Evolutionary conservation across 768 basidiomycete species (phyloP).

Genomic region (Tylopilus subfusipes): DNA sequence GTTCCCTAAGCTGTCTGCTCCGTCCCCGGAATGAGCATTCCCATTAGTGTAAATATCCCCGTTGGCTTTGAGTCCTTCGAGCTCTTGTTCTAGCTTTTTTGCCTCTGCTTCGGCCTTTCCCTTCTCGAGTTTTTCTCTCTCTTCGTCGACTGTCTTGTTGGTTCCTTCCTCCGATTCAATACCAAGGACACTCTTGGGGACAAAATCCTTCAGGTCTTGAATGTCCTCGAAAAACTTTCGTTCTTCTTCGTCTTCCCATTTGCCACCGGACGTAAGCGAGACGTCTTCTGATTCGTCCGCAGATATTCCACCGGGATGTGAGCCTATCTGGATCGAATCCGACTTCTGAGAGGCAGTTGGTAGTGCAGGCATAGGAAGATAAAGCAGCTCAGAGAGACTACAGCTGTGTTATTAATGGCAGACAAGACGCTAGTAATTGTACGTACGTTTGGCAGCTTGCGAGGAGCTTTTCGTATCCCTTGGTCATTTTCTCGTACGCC

Average conservation of each 20-base stretch:
- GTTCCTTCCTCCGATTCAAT: conserved; percentile 41
- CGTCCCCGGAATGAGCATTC: conserved; percentile 2
- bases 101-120: conserved; percentile 63
- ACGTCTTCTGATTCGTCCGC: conserved; percentile 59
- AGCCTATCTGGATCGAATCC: conserved; percentile 76
- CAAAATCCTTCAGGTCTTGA: conserved; percentile 86
- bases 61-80: conserved; percentile 55
- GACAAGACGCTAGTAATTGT: neutral
- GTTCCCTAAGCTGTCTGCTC: conserved; percentile 21
- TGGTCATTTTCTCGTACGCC: conserved; percentile 98
- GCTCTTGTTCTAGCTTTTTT: conserved; percentile 72
- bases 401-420: conserved; percentile 7
- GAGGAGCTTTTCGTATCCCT: conserved; percentile 88
- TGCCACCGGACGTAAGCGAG: conserved; percentile 56
- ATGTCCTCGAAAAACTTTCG: conserved; percentile 90
- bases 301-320: conserved; percentile 37
- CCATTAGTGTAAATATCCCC: conserved; percentile 26
- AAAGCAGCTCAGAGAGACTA: conserved; percentile 89
- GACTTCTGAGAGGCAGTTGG: conserved; percentile 79
- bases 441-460: conserved; percentile 83
- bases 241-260: conserved; percentile 99
- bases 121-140: conserved; percentile 48
- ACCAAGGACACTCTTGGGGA: conserved; percentile 84
- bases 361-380: conserved; percentile 75
- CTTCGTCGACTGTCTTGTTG: conserved; percentile 43